Percentiles rank a stretch among this genome's conserved stretches.
phyloP scores from a whole-genome alignment of 805 yeast genomes.

The Saturnispora mendoncae region DNA sequence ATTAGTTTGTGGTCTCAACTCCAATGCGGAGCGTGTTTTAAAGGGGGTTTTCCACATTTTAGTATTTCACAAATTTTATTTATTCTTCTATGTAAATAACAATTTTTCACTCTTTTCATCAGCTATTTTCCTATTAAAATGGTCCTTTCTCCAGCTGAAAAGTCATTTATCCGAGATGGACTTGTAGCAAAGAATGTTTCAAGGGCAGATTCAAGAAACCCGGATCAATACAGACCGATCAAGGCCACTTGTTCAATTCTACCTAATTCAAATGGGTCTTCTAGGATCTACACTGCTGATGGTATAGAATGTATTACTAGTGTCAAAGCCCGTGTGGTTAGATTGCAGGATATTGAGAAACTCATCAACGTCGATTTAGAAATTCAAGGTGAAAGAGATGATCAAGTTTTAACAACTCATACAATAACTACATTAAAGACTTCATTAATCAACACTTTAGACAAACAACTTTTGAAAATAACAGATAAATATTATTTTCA shows the following conservation, averaged over 20 bases:
- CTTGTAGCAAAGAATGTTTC: constrained; percentile 46
- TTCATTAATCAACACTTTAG: constrained; percentile 44
- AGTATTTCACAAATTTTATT: no score
- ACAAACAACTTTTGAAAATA: constrained; percentile 43
- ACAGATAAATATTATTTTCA: constrained; percentile 72
- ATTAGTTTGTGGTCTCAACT: no score
- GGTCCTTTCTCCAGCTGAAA: constrained; percentile 70
- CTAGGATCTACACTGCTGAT: constrained; percentile 75
- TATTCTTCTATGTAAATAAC: neutral
- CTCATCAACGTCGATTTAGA: constrained; percentile 72
- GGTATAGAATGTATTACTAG: constrained; percentile 94
- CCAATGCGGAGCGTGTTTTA: no score
- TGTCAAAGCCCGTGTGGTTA: constrained; percentile 74
- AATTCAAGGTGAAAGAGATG: constrained; percentile 72
- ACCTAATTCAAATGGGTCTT: constrained; percentile 87
- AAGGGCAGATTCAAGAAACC: constrained; percentile 79
- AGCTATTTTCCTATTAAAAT: constrained; percentile 29
- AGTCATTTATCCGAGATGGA: constrained; percentile 69
- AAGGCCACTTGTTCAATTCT: constrained; percentile 75
- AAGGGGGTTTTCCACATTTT: no score
- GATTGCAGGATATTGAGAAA: constrained; percentile 31
- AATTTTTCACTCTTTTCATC: neutral
- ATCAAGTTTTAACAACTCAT: constrained; percentile 57
- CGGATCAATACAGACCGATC: constrained; percentile 73
- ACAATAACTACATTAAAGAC: constrained; percentile 54